Percentiles rank a stretch among this genome's conserved stretches.
These are phyloP conservation scores for Aspergillus tubingensis DNA, from an alignment of 2,329 filamentous ascomycete species.

Conservation along the genomic window DNA sequence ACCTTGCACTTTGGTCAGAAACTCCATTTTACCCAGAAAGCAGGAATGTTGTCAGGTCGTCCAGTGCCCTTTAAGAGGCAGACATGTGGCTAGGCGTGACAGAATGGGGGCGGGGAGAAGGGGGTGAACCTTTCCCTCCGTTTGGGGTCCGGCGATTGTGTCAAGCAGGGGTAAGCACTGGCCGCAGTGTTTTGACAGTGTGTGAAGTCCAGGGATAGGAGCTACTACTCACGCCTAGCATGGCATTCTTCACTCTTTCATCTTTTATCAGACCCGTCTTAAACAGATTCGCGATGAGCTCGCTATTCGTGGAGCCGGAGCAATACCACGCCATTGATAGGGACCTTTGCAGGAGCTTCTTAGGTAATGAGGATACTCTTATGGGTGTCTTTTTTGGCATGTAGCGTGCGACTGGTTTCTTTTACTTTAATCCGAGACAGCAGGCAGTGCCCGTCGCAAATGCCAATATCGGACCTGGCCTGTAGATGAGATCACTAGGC, in stretches of 20 bases:
- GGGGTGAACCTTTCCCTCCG: background rate
- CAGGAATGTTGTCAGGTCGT: background rate
- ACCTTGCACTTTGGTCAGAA: constrained; percentile 56
- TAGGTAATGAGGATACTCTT: background rate
- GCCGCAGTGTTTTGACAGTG: background rate
- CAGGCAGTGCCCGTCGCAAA: background rate
- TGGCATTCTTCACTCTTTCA: constrained; percentile 72
- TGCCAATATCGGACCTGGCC: background rate
- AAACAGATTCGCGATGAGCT: constrained; percentile 77
- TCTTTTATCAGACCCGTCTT: constrained; percentile 72
- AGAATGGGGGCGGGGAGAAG: background rate
- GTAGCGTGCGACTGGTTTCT: background rate
- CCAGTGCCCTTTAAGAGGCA: background rate
- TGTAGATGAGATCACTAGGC: background rate
- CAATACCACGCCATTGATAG: constrained; percentile 83
- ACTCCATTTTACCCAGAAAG: background rate
- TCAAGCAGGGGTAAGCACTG: background rate
- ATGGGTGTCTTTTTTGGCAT: constrained; percentile 14
- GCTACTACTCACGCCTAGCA: constrained; percentile 62
- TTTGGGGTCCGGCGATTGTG: background rate
- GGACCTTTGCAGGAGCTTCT: constrained; percentile 13
- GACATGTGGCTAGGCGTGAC: background rate
- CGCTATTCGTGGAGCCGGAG: constrained; percentile 71
- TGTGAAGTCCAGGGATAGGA: background rate
- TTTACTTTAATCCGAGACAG: background rate